Evolutionary conservation across 2,329 filamentous ascomycete genomes (phyloP).

Genomic region (Metarhizium humberi): DNA sequence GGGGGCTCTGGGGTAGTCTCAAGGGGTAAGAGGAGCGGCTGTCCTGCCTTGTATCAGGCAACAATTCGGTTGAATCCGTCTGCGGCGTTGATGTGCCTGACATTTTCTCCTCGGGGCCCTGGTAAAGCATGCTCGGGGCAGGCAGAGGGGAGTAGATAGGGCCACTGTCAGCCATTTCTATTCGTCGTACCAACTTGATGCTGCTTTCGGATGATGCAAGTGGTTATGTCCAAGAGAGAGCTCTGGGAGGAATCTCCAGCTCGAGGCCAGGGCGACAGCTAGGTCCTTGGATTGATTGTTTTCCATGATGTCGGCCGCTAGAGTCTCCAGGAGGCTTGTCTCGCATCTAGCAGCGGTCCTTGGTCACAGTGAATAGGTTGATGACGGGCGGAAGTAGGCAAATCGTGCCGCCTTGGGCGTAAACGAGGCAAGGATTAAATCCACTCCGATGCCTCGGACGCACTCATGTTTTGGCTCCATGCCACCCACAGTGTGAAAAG

Average conservation of each 20-base stretch:
- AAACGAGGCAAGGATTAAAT: too few species aligned
- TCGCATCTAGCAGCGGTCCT: too few species aligned
- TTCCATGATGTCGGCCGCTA: not conserved
- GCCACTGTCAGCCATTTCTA: not conserved
- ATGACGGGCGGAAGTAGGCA: too few species aligned
- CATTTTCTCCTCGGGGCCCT: conserved; percentile 10
- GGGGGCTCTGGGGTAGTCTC: not conserved
- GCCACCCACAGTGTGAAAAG: too few species aligned
- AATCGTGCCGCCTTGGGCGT: too few species aligned
- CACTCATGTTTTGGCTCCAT: too few species aligned
- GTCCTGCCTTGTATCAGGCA: not conserved
- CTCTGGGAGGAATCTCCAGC: not conserved
- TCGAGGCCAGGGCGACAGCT: not conserved
- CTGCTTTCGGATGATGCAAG: not conserved
- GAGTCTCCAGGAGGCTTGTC: too few species aligned
- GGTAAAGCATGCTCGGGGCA: not conserved
- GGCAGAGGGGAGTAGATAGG: not conserved
- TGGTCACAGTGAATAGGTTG: too few species aligned
- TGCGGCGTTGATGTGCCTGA: conserved; percentile 12
- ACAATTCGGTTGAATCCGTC: not conserved
- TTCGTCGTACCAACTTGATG: not conserved
- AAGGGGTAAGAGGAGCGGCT: not conserved
- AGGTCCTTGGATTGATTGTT: not conserved
- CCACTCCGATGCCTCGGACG: too few species aligned
- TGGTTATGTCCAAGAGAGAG: not conserved